phyloP scores from a whole-genome alignment of 176 grass and related monocot species.

The Oryza coarctata region DNA sequence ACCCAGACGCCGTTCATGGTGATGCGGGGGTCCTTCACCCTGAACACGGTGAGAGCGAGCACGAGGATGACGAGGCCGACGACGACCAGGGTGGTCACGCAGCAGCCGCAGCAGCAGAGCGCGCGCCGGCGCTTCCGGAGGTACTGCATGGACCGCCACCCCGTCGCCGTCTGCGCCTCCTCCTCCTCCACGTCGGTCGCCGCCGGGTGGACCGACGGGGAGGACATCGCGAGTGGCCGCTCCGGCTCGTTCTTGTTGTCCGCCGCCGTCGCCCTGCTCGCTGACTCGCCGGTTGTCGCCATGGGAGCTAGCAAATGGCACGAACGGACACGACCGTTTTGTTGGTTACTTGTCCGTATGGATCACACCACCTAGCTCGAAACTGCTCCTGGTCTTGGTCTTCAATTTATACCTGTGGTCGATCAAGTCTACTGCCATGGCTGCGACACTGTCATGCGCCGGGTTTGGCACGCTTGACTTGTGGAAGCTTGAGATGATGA shows the following conservation, averaged over 20 bases:
- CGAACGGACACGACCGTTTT: neutral
- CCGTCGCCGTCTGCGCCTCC: constrained; percentile 5
- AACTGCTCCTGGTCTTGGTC: neutral
- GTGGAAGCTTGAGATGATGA: neutral
- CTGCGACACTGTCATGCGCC: neutral
- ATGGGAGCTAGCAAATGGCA: neutral
- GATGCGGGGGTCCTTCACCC: constrained; percentile 68
- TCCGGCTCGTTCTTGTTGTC: constrained; percentile 18
- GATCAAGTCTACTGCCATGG: neutral
- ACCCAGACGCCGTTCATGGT: constrained; percentile 56
- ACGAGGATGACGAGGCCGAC: constrained; percentile 49
- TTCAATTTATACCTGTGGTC: neutral
- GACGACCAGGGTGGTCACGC: constrained; percentile 36
- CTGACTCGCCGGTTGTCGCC: neutral
- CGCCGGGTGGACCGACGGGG: constrained; percentile 46
- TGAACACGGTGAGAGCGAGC: constrained; percentile 74
- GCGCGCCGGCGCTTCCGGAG: constrained; percentile 41
- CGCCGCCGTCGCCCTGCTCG: neutral
- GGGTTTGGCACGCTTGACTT: constrained; percentile 33
- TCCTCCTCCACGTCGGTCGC: neutral
- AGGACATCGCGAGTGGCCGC: constrained; percentile 34
- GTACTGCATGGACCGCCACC: constrained; percentile 40
- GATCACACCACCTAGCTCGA: neutral
- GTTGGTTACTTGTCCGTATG: neutral
- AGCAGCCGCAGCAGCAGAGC: constrained; percentile 67